Evolutionary conservation across 768 basidiomycete species (phyloP), one percentile per base, ranked within the genome.

Genomic region (Gelatoporia subvermispora): DNA sequence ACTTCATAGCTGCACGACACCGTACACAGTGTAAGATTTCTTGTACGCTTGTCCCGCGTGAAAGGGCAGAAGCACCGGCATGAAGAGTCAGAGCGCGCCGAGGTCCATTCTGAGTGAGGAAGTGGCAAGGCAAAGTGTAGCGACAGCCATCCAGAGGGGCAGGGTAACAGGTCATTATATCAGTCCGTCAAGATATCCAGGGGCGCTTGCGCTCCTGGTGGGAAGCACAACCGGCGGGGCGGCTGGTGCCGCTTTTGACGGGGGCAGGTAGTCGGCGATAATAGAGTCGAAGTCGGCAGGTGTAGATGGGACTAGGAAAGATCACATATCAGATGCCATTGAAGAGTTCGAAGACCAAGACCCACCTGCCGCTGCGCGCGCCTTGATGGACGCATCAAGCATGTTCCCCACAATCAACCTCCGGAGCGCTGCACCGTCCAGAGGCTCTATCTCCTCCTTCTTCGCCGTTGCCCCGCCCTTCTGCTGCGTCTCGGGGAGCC

Each of bases 241-340:
- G 21, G 51, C 22, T 2, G 53, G 23, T 5, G 51, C 35, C 8
- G 50, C 11, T 47, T 59, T 59, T 4, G 67, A 20, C 9, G 69
- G 53, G 17, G 81, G 82, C 20, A 82, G 68, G 60, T 91, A 91
- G 64, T 89, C 88, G 2, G 79, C 78, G 42, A 90, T 73, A 44
- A 92, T 66, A 5, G 85, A 82, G 61, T 90, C 83, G 56, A 91
- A 90, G 49, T 82, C 78, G 0, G 69, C 61, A 11, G 68, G 63
- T n/a, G 70, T 60, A 49, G 68, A 62, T 23, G 74, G 63, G 17
- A 45, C 77, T 83, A 48, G 22, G 40, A 39, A 48, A 22, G n/a
- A 31, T 31, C 11, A n/a, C 34, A 49, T 48, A 56, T 54, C 42
- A 31, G 13, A 31, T 13, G 13, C 28, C 8, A 17, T 35, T 43